Evolutionary conservation across 257 asterid species (phyloP).

Genomic region (Solanum clarkiae): DNA sequence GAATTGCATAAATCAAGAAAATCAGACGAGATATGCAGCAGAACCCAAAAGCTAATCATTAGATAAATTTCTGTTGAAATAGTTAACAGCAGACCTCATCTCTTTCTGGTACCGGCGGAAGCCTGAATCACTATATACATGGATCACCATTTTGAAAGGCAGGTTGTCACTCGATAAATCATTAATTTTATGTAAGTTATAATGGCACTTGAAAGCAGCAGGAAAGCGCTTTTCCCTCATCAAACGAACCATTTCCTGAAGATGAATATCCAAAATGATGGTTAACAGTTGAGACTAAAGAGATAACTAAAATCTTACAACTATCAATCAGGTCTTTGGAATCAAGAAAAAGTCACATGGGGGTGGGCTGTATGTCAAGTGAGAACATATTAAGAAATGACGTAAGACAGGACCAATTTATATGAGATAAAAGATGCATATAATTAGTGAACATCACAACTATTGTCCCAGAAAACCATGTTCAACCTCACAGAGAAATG

Average conservation of each 20-base stretch:
- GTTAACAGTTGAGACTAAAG: not conserved
- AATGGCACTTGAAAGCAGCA: conserved; percentile 75
- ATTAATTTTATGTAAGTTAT: conserved; percentile 61
- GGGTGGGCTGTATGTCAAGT: too few relatives aligned
- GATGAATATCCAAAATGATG: not conserved
- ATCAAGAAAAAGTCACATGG: not conserved
- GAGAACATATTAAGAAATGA: not conserved
- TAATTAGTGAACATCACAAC: not conserved
- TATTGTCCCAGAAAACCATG: not conserved
- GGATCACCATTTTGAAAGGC: conserved; percentile 90
- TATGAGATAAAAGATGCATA: not conserved
- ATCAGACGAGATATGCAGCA: not conserved
- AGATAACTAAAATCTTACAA: not conserved
- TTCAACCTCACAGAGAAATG: not conserved
- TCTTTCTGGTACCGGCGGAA: conserved; percentile 91
- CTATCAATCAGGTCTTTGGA: not conserved
- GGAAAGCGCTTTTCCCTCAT: conserved; percentile 73
- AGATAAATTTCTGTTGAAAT: not conserved
- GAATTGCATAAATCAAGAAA: not conserved
- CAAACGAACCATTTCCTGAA: conserved; percentile 81
- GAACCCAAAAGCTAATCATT: not conserved
- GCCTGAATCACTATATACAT: conserved; percentile 82
- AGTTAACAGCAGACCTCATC: conserved; percentile 52
- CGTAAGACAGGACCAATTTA: not conserved
- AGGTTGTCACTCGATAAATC: conserved; percentile 55